Base-by-base conservation (phyloP, 2,329 filamentous ascomycete genomes). In the Colletotrichum plurivorum region DNA sequence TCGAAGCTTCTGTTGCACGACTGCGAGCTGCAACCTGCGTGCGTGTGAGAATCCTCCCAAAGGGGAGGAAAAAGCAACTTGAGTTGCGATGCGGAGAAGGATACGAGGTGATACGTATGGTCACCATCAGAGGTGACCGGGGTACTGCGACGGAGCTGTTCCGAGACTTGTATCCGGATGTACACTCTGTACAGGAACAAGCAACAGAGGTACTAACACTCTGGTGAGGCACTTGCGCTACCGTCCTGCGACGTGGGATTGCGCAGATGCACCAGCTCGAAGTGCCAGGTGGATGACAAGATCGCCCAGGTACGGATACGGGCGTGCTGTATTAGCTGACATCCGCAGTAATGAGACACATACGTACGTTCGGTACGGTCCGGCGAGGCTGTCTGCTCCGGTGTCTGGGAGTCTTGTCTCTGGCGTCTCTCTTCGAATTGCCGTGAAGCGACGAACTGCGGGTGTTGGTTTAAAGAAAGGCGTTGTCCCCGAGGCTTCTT, bases 191-290 rank as follows among this genome's bases (percentile, higher is more conserved):
- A 36, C 31, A 36, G 31, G 52, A 51, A 46, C 6, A 52, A 16
- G 43, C 45, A 51, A 56, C 43, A 18, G 9, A 43, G 13, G 36
- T 63, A 53, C 52, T 45, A 67, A 48, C 13, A 48, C 56, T 39
- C 64, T 59, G 61, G 59, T 49, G 65, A 68, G 41, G 65, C 65
- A 65, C 53, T 65, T 68, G 48, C 66, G 63, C 67, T 61, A 67
- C 67, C 20, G 51, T 69, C 31, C 52, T 62, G 67, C 43, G 51
- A 62, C 63, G 43, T 56, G 52, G 56, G 63, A 46, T 46, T 62
- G 67, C 22, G 55, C 56, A 62, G 31, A 52, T 31, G 63, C 31
- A 56, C 48, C 27, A 54, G 18, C 22, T 39, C 22, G 20, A 25
- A 67, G 53, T 58, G 51, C 52, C 46, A 63, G 53, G 46, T 48